These are phyloP conservation scores for Berberis vulgaris DNA, from an alignment of 164 flowering plant genomes.

Conservation along the genomic window DNA sequence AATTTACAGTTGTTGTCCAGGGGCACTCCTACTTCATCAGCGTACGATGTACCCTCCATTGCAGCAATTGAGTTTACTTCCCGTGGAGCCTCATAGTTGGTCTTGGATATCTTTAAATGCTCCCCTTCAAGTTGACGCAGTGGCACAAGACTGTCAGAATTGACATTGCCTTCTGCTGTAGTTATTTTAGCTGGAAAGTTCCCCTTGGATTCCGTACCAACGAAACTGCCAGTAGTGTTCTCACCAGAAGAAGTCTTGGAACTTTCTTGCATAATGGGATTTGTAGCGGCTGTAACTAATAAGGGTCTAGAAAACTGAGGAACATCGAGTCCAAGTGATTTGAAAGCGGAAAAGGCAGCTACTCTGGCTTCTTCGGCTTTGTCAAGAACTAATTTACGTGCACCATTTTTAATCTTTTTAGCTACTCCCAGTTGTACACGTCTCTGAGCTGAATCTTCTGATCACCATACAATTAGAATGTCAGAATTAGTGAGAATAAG, in stretches of 20 bases:
- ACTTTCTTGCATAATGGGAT: constrained; percentile 22
- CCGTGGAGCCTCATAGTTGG: constrained; percentile 13
- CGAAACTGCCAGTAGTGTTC: constrained; percentile 23
- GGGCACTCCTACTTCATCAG: constrained; percentile 10
- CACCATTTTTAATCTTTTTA: constrained; percentile 92
- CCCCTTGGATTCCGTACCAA: constrained; percentile 12
- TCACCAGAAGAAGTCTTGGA: constrained; percentile 30
- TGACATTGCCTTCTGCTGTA: constrained; percentile 8
- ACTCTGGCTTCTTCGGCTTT: constrained; percentile 95
- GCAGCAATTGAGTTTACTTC: constrained; percentile 13
- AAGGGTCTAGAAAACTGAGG: constrained; percentile 52
- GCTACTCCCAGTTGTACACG: constrained; percentile 74
- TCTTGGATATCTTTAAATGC: constrained; percentile 12
- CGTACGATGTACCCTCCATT: constrained; percentile 9
- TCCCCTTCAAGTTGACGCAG: constrained; percentile 15
- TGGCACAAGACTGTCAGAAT: constrained; percentile 6
- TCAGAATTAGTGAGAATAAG: constrained; percentile 7
- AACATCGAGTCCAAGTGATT: constrained; percentile 70
- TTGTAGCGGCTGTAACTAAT: constrained; percentile 18
- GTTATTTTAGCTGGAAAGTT: constrained; percentile 14
- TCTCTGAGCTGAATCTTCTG: constrained; percentile 48
- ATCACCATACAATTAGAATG: constrained; percentile 7
- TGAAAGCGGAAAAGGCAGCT: constrained; percentile 90
- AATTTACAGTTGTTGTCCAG: constrained; percentile 9
- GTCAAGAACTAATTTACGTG: constrained; percentile 86